Conservation (phyloP, 2,329 filamentous ascomycete genomes). For the Cadophora sp. region DNA sequence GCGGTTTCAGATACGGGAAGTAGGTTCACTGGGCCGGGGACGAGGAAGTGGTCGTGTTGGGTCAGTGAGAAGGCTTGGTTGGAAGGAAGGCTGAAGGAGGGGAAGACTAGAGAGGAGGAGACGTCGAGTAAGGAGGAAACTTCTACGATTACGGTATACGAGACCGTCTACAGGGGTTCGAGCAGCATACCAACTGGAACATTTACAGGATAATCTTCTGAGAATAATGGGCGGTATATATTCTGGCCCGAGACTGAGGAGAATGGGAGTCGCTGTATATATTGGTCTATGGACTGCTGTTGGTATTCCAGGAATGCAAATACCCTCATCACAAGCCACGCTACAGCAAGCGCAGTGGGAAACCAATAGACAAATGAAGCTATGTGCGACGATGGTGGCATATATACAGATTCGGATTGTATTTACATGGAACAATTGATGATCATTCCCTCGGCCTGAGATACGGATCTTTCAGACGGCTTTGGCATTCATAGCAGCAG, state of each 20-base stretch:
- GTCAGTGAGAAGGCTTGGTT: conserved; percentile 20
- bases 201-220: not conserved
- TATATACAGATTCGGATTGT: not conserved
- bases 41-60: conserved; percentile 37
- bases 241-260: not conserved
- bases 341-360: no score
- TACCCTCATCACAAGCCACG: no score
- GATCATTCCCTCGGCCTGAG: not conserved
- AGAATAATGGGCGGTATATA: not conserved
- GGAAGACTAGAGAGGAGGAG: not conserved
- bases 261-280: not conserved
- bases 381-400: not conserved
- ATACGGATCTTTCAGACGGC: conserved; percentile 7
- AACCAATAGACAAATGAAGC: not conserved
- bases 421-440: not conserved
- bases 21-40: conserved; percentile 36
- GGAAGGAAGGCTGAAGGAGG: not conserved
- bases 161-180: not conserved
- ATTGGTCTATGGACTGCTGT: not conserved
- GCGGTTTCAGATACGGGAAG: conserved; percentile 30
- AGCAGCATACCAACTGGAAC: not conserved
- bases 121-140: not conserved
- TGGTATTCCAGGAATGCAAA: not conserved
- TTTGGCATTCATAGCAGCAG: conserved; percentile 37
- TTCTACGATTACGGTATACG: conserved; percentile 4